Evolutionary conservation across 345 rosid genomes (phyloP).

Genomic region (Fremontodendron californicum): DNA sequence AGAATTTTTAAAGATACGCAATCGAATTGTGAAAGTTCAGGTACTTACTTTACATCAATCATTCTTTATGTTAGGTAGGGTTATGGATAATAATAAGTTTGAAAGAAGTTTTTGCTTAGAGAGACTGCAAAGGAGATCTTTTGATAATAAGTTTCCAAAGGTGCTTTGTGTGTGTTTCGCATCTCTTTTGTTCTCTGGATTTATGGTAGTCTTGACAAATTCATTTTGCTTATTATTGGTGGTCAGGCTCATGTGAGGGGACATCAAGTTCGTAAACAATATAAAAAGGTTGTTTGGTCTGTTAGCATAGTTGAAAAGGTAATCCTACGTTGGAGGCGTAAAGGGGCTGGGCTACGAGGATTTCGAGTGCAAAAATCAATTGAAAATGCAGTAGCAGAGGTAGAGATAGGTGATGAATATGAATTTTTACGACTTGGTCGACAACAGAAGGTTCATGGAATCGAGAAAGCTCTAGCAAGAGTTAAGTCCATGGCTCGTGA

Average conservation of each 20-base stretch:
- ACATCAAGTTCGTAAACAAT: conserved; percentile 56
- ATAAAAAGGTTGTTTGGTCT: conserved; percentile 58
- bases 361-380: conserved; percentile 29
- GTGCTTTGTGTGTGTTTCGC: neutral
- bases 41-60: conserved; percentile 26
- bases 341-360: conserved; percentile 56
- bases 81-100: neutral
- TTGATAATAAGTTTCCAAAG: neutral
- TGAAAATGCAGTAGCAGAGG: conserved; percentile 12
- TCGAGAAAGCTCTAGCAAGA: conserved; percentile 57
- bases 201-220: neutral
- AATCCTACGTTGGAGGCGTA: conserved; percentile 67
- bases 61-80: neutral
- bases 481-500: conserved; percentile 59
- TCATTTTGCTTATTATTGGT: conserved; percentile 1
- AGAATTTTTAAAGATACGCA: conserved; percentile 52
- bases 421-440: conserved; percentile 49
- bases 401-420: conserved; percentile 40
- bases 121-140: neutral
- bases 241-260: conserved; percentile 70
- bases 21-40: conserved; percentile 59
- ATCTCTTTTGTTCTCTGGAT: neutral
- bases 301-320: conserved; percentile 61
- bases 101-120: neutral
- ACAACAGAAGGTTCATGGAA: conserved; percentile 51